A percentile compares a stretch with the other conserved stretches of the same genome.
These are phyloP conservation scores for Solanum clarkiae DNA, from an alignment of 257 asterid species.

Conservation along the genomic window DNA sequence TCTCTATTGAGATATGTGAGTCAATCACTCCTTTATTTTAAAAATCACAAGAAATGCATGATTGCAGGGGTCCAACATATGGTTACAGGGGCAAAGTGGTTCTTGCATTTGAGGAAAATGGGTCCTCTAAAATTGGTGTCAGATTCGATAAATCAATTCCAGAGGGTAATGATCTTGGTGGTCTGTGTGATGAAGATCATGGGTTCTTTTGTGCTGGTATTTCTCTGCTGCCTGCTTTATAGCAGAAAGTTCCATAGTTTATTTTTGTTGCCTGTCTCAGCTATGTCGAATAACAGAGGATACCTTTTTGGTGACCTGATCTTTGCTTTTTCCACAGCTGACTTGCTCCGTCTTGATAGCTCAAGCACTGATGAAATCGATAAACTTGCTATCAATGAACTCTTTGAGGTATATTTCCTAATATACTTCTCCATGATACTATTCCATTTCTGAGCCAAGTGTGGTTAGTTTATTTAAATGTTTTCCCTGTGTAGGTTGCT, in stretches of 20 bases:
- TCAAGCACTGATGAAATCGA: slow-evolving; percentile 55
- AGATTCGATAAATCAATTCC: background rate
- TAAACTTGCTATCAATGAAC: slow-evolving; percentile 63
- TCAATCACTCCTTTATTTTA: background rate
- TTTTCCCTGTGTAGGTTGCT: slow-evolving; percentile 44
- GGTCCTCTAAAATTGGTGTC: slow-evolving; percentile 16
- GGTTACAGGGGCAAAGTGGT: slow-evolving; percentile 78
- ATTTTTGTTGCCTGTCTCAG: background rate
- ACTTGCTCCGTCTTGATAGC: slow-evolving; percentile 65
- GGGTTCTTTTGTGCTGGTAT: slow-evolving; percentile 1
- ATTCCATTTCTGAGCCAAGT: background rate
- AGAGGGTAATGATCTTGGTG: background rate
- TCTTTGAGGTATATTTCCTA: slow-evolving; percentile 52
- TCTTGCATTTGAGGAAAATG: slow-evolving; percentile 81
- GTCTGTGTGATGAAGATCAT: slow-evolving; percentile 1
- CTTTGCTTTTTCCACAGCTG: slow-evolving; percentile 44
- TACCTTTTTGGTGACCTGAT: background rate
- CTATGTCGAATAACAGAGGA: background rate
- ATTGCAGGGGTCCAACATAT: slow-evolving; percentile 63
- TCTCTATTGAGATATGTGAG: background rate
- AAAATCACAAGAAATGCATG: background rate
- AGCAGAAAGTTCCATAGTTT: background rate
- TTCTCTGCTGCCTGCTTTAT: background rate
- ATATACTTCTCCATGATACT: background rate
- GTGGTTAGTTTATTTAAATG: background rate